Base-by-base conservation (phyloP, 768 basidiomycete species). In the Calocera viscosa region DNA sequence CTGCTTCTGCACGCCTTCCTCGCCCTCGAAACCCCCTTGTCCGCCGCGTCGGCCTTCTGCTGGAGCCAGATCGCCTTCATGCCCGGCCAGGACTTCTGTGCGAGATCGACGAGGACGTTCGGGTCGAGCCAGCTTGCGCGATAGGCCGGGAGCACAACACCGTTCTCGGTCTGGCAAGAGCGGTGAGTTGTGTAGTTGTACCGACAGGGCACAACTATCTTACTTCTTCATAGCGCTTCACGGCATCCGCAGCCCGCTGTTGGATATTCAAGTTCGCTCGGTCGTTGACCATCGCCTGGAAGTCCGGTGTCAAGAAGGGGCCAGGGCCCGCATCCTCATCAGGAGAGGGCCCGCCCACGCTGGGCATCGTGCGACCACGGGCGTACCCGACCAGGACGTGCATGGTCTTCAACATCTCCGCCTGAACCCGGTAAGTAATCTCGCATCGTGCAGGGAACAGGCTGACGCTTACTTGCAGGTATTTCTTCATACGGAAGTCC, bases 151-250 rank as follows among this genome's bases (percentile, higher is more conserved):
- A 26, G 53, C 5, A 60, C 53, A 32, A 32, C 16, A 19, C 30
- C 30, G 7, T 16, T 19, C 26, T 26, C 26, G 30, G 5, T 32
- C 53, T 60, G 26, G 7, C 26, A 32, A 28, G 5, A 32, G 2
- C 22, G 53, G 53, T 60, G 30, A 60, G 53, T 60, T 60, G 53
- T 28, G 26, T 28, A 60, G 53, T 60, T 60, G 53, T 60, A 28
- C 11, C 53, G 26, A 60, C 30, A 17, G 19, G 43, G 43, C 5
- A 38, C 24, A 7, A 47, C 8, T 7, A 7, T 3, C 43, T 47
- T 47, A 47, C 43, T 19, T 8, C 19, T 19, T 47, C 8, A 47
- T 7, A 3, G 19, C 24, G 43, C 8, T 8, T 7, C 43, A 47
- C 43, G 19, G 43, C 16, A 7, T 47, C 43, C 16, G 43, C 43